Evolutionary conservation across 768 basidiomycete species (phyloP).

Genomic region (Vararia minispora): DNA sequence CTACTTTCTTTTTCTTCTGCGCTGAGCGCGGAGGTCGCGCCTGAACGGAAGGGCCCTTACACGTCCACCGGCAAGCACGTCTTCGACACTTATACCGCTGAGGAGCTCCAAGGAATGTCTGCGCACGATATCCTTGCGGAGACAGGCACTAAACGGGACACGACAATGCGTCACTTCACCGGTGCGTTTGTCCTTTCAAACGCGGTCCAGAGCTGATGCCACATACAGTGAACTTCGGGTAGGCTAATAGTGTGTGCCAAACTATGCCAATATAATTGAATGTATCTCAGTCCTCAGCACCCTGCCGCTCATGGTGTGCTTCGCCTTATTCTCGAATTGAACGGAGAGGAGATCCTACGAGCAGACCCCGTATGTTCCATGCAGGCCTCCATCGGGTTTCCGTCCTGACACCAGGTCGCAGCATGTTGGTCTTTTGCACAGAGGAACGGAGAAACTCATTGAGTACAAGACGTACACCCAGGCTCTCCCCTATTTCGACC

Average conservation of each 20-base stretch:
- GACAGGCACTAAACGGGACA: slow-evolving; percentile 55
- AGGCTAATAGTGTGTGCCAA: slow-evolving; percentile 14
- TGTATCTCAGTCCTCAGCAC: slow-evolving; percentile 73
- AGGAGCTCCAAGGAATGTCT: slow-evolving; percentile 73
- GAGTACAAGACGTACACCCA: slow-evolving; percentile 99
- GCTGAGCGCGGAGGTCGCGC: slow-evolving; percentile 23
- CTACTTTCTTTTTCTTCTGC: slow-evolving; percentile 22
- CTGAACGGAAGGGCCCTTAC: slow-evolving; percentile 16
- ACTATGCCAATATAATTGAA: not conserved
- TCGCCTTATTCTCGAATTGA: slow-evolving; percentile 92
- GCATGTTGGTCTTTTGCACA: slow-evolving; percentile 94
- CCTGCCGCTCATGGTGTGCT: slow-evolving; percentile 98
- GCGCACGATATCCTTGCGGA: slow-evolving; percentile 76
- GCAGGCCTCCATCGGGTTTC: not conserved
- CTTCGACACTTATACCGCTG: slow-evolving; percentile 64
- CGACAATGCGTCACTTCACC: slow-evolving; percentile 88
- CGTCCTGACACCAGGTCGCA: slow-evolving; percentile 18
- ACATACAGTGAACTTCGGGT: slow-evolving; percentile 83
- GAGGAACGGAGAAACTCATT: slow-evolving; percentile 97
- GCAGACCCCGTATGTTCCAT: slow-evolving; percentile 59
- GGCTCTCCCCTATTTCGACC: slow-evolving; percentile 97
- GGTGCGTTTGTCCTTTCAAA: slow-evolving; percentile 35
- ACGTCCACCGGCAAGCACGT: slow-evolving; percentile 31
- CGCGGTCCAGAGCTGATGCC: not conserved
- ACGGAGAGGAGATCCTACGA: slow-evolving; percentile 90